A percentile compares a stretch with the other conserved stretches of the same genome.
Conservation (phyloP, 306 rosid genomes). For the Castanospermum australe region DNA sequence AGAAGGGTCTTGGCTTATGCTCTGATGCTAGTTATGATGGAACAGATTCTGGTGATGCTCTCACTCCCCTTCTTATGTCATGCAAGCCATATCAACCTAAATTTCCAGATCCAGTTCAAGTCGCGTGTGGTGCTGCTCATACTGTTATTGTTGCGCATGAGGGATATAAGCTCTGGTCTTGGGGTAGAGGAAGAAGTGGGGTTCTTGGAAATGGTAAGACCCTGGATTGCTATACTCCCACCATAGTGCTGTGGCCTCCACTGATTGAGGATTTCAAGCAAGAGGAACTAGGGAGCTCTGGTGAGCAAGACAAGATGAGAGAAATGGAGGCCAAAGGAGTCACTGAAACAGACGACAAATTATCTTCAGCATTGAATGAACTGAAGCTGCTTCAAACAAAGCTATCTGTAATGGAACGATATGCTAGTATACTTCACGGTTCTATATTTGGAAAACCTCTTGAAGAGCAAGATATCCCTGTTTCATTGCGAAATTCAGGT, state of each 20-base stretch:
- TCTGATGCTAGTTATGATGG: conserved; percentile 68
- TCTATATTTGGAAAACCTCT: conserved; percentile 80
- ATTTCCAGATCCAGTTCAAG: conserved; percentile 64
- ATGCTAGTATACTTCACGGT: conserved; percentile 78
- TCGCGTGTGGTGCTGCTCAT: conserved; percentile 93
- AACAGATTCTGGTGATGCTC: conserved; percentile 69
- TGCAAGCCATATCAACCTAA: conserved; percentile 38
- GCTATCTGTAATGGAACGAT: conserved; percentile 60
- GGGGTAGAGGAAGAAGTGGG: conserved; percentile 93
- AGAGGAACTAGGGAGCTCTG: conserved; percentile 39
- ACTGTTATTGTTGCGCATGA: conserved; percentile 64
- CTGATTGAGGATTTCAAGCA: conserved; percentile 46
- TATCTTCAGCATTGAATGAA: conserved; percentile 57
- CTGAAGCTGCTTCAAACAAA: conserved; percentile 62
- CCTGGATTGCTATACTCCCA: conserved; percentile 56
- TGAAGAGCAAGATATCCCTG: conserved; percentile 68
- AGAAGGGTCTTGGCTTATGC: conserved; percentile 92
- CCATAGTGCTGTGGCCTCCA: conserved; percentile 68
- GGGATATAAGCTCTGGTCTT: conserved; percentile 81
- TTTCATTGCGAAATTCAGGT: conserved; percentile 51
- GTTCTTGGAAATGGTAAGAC: conserved; percentile 81
- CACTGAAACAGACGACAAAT: conserved; percentile 45
- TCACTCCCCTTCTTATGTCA: conserved; percentile 54
- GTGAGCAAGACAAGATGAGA: conserved; percentile 39
- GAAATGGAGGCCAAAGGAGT: conserved; percentile 37